Percentiles rank a stretch among this genome's conserved stretches.
phyloP scores from a whole-genome alignment of 805 yeast species.

The Saturnispora besseyi region DNA sequence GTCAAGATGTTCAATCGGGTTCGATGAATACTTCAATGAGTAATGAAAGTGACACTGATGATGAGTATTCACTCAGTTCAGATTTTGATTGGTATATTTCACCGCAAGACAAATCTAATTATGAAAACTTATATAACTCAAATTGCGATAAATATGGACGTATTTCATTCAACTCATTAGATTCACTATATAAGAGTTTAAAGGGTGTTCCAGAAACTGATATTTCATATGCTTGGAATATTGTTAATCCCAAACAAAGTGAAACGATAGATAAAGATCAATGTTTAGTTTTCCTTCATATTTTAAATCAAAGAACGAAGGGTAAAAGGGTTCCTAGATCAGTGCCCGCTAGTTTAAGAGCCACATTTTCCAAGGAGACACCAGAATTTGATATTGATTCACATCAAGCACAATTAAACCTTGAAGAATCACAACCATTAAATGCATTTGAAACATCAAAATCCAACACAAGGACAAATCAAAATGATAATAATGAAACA shows the following conservation, averaged over 20 bases:
- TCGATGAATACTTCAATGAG: slow-evolving; percentile 23
- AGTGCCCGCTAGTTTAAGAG: slow-evolving; percentile 89
- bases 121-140: slow-evolving; percentile 67
- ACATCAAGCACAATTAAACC: slow-evolving; percentile 36
- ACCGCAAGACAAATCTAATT: slow-evolving; percentile 71
- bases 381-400: slow-evolving; percentile 64
- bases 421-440: not conserved
- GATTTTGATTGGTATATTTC: slow-evolving; percentile 96
- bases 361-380: slow-evolving; percentile 79
- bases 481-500: slow-evolving; percentile 56
- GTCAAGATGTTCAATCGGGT: slow-evolving; percentile 43
- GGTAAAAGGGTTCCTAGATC: slow-evolving; percentile 79
- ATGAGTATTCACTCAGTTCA: slow-evolving; percentile 50
- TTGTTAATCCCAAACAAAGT: slow-evolving; percentile 83
- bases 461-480: slow-evolving; percentile 32
- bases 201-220: slow-evolving; percentile 74
- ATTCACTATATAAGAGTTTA: slow-evolving; percentile 60
- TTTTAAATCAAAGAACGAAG: slow-evolving; percentile 76
- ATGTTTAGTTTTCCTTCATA: slow-evolving; percentile 79
- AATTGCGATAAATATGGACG: slow-evolving; percentile 75
- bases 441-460: not conserved
- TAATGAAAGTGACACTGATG: slow-evolving; percentile 43
- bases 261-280: slow-evolving; percentile 93
- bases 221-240: slow-evolving; percentile 84
- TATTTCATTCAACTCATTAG: slow-evolving; percentile 62